Evolutionary conservation across 345 rosid genomes (phyloP).

Genomic region (Abelmoschus esculentus): DNA sequence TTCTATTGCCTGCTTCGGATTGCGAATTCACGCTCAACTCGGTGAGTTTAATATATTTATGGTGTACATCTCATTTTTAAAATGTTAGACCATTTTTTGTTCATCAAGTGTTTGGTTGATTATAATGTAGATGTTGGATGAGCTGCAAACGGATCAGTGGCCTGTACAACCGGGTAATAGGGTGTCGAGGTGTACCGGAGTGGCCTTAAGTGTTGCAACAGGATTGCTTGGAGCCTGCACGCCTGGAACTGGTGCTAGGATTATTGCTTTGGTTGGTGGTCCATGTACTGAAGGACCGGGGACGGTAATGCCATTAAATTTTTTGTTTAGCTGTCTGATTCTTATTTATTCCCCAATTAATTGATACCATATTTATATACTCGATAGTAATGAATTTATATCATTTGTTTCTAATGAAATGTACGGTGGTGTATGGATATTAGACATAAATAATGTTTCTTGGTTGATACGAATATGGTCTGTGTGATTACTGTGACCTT

Average conservation of each 20-base stretch:
- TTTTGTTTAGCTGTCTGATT: neutral
- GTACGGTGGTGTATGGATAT: too few species aligned
- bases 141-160: constrained; percentile 83
- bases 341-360: neutral
- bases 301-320: constrained; percentile 29
- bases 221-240: constrained; percentile 25
- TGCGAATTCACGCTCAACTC: constrained; percentile 75
- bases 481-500: too few species aligned
- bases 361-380: neutral
- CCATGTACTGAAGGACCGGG: constrained; percentile 51
- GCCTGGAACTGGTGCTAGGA: constrained; percentile 98
- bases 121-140: constrained; percentile 73
- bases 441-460: too few species aligned
- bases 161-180: constrained; percentile 19
- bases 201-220: constrained; percentile 82
- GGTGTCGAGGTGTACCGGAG: constrained; percentile 79
- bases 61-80: neutral
- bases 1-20: constrained; percentile 24
- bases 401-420: too few species aligned
- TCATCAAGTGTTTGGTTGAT: neutral
- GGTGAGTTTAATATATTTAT: constrained; percentile 39
- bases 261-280: constrained; percentile 92
- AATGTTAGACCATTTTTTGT: neutral
- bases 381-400: too few species aligned
- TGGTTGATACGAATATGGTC: too few species aligned